Conservation (phyloP, 495 filamentous ascomycete genomes). For the Podospora anserina region DNA sequence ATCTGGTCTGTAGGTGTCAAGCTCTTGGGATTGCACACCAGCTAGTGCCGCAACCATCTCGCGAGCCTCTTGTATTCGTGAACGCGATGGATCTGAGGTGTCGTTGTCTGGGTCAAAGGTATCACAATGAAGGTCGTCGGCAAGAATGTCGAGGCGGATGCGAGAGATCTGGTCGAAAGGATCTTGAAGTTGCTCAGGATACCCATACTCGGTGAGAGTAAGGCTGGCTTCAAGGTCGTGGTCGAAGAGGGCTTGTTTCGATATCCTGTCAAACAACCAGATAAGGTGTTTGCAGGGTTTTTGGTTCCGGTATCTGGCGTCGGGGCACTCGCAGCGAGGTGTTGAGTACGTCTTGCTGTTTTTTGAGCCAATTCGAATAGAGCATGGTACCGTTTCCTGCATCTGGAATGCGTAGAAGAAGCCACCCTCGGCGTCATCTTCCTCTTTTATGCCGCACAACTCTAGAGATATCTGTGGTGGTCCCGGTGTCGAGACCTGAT, state of each 20-base stretch:
- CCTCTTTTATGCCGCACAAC: conserved; percentile 39
- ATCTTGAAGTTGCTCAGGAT: conserved; percentile 41
- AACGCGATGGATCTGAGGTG: conserved; percentile 22
- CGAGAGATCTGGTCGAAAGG: conserved; percentile 42
- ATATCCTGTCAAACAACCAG: conserved; percentile 47
- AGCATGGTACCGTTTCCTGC: conserved; percentile 45
- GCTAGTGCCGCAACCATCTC: conserved; percentile 45
- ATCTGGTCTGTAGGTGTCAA: conserved; percentile 40
- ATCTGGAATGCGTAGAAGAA: conserved; percentile 48
- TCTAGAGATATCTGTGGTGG: conserved; percentile 43
- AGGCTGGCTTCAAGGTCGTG: conserved; percentile 37
- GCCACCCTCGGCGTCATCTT: conserved; percentile 30
- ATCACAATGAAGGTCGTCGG: conserved; percentile 44
- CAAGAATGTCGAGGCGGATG: conserved; percentile 44
- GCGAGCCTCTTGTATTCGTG: conserved; percentile 40
- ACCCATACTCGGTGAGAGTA: conserved; percentile 36
- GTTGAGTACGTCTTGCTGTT: conserved; percentile 34
- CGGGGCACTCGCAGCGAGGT: conserved; percentile 43
- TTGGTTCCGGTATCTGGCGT: conserved; percentile 23
- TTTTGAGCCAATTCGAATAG: conserved; percentile 40
- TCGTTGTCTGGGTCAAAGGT: conserved; percentile 34
- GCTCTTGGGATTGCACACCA: conserved; percentile 31
- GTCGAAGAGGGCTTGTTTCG: conserved; percentile 37
- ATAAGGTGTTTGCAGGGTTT: conserved; percentile 48
- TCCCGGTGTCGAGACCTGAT: conserved; percentile 17